These are phyloP conservation scores for Epichloe coenophiala DNA, from an alignment of 2,329 filamentous ascomycete genomes.

Conservation along the genomic window DNA sequence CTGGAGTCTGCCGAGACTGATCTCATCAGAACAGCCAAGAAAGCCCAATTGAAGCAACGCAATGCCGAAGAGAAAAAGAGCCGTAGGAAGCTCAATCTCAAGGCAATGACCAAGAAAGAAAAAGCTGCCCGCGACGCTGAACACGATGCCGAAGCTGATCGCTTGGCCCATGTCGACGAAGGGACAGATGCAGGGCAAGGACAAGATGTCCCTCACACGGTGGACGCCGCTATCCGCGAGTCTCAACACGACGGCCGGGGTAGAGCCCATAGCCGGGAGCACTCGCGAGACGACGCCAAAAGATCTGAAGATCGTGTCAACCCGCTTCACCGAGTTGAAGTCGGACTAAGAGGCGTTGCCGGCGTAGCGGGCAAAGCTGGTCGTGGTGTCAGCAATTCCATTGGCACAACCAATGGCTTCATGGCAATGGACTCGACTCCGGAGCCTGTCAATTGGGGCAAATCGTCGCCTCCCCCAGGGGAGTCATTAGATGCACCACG, in stretches of 20 bases:
- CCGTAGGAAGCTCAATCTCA: conserved; percentile 37
- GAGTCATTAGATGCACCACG: conserved; percentile 21
- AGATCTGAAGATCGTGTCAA: conserved; percentile 10
- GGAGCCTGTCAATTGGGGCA: conserved; percentile 7
- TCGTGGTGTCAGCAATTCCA: conserved; percentile 34
- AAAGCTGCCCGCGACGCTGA: conserved; percentile 30
- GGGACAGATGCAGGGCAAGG: conserved; percentile 39
- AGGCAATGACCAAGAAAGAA: conserved; percentile 37
- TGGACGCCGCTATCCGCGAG: conserved; percentile 32
- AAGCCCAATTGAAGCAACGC: conserved; percentile 57
- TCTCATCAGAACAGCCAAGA: conserved; percentile 67
- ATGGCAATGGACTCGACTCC: conserved; percentile 16
- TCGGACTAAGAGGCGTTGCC: conserved; percentile 33
- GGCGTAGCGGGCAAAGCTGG: conserved; percentile 30
- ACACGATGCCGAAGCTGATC: conserved; percentile 35
- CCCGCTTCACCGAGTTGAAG: conserved; percentile 32
- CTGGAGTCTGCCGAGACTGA: conserved; percentile 78
- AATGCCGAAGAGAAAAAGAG: conserved; percentile 51
- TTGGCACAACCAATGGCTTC: conserved; percentile 45
- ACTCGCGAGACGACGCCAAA: conserved; percentile 4
- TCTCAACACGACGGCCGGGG: conserved; percentile 11
- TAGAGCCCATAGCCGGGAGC: neutral
- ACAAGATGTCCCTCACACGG: conserved; percentile 38
- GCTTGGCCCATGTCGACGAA: conserved; percentile 33
- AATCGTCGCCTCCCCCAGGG: conserved; percentile 8